Evolutionary conservation across 345 rosid genomes (phyloP).

Genomic region (Pelargonium nanum): DNA sequence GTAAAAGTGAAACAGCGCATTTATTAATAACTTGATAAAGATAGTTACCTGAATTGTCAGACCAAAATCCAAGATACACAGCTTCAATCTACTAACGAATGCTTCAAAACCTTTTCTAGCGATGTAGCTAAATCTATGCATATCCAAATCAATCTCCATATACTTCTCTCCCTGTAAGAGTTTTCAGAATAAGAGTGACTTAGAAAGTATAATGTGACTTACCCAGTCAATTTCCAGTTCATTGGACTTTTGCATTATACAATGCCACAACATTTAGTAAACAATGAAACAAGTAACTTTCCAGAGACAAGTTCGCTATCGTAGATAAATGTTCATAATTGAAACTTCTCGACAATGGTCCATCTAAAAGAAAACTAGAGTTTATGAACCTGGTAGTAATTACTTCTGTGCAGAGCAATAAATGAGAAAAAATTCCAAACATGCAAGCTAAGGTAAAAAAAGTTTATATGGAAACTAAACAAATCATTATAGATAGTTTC

Average conservation of each 20-base stretch:
- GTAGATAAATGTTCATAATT: neutral
- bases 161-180: conserved; percentile 48
- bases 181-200: neutral
- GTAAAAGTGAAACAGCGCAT: neutral
- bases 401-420: too few relatives aligned
- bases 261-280: neutral
- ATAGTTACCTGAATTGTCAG: conserved; percentile 59
- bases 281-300: neutral
- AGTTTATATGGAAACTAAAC: neutral
- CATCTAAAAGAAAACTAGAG: neutral
- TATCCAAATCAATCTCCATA: conserved; percentile 71
- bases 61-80: conserved; percentile 55
- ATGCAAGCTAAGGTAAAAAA: neutral
- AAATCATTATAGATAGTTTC: too few relatives aligned
- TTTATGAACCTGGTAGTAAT: too few relatives aligned
- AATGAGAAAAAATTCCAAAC: neutral
- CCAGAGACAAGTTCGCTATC: neutral
- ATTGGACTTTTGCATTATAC: too few relatives aligned
- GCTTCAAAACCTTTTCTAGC: conserved; percentile 57
- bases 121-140: conserved; percentile 66
- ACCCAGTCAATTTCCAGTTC: too few relatives aligned
- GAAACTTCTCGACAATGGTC: neutral
- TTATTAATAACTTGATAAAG: neutral
- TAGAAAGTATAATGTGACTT: too few relatives aligned
- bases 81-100: conserved; percentile 43